These are phyloP conservation scores for Aschersonia sp. DNA, from an alignment of 2,329 filamentous ascomycete genomes.

Conservation along the genomic window DNA sequence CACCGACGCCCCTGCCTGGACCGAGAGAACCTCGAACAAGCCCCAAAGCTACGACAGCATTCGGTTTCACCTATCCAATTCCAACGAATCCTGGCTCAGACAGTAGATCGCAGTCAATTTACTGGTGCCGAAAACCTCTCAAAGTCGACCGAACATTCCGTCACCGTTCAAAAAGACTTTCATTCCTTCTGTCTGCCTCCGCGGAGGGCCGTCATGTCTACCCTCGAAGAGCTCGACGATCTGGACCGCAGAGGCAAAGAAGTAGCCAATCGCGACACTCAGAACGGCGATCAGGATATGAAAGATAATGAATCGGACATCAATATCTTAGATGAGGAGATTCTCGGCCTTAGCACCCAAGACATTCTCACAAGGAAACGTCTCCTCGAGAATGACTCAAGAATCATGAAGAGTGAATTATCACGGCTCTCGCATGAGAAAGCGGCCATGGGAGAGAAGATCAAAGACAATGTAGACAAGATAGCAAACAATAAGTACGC, in stretches of 20 bases:
- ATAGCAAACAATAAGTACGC: conserved; percentile 93
- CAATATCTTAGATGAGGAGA: conserved; percentile 81
- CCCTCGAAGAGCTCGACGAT: conserved; percentile 82
- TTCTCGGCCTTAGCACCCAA: conserved; percentile 81
- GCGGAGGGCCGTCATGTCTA: conserved; percentile 49
- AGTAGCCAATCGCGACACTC: conserved; percentile 18
- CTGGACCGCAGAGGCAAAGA: conserved; percentile 69
- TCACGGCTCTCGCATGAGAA: conserved; percentile 93
- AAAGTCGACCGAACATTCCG: too few species aligned
- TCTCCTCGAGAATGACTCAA: conserved; percentile 89
- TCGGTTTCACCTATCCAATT: too few species aligned
- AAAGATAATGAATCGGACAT: conserved; percentile 63
- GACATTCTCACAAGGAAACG: conserved; percentile 86
- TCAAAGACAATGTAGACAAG: conserved; percentile 98
- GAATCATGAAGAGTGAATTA: conserved; percentile 97
- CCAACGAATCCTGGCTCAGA: too few species aligned
- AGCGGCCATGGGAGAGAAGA: conserved; percentile 91
- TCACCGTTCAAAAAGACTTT: too few species aligned
- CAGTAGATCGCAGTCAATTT: too few species aligned
- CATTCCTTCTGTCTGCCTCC: too few species aligned
- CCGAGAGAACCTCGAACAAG: too few species aligned
- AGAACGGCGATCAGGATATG: conserved; percentile 76
- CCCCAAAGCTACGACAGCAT: too few species aligned
- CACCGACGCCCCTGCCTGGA: too few species aligned
- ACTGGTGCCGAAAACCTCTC: too few species aligned